phyloP scores from a whole-genome alignment of 257 asterid genomes.

The Nemophila menziesii region DNA sequence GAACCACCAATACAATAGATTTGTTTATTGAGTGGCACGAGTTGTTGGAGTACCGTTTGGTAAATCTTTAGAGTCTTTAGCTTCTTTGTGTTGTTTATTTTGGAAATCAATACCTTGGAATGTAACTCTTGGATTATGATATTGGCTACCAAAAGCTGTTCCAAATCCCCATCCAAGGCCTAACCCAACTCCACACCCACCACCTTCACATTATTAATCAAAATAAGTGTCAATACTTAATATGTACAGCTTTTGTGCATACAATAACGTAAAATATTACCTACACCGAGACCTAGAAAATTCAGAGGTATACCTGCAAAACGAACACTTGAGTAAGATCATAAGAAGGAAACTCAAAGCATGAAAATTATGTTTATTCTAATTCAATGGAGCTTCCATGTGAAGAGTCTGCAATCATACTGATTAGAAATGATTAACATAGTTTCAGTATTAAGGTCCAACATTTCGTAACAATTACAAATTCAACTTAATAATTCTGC shows the following conservation, averaged over 20 bases:
- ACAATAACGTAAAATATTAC: slow-evolving; percentile 23
- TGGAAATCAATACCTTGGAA: slow-evolving; percentile 54
- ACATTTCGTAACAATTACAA: background rate
- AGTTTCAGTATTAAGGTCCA: background rate
- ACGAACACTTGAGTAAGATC: background rate
- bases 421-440: background rate
- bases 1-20: too few relatives aligned
- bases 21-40: slow-evolving; percentile 21
- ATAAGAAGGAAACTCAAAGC: background rate
- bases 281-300: slow-evolving; percentile 77
- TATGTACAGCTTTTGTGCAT: background rate
- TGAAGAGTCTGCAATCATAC: background rate
- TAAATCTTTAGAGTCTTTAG: slow-evolving; percentile 23
- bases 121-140: slow-evolving; percentile 49
- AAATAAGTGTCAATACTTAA: background rate
- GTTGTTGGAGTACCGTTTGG: slow-evolving; percentile 23
- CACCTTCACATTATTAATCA: slow-evolving; percentile 41
- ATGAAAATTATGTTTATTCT: background rate
- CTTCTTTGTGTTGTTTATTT: slow-evolving; percentile 24
- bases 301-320: slow-evolving; percentile 66
- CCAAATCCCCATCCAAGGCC: slow-evolving; percentile 99
- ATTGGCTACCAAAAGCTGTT: slow-evolving; percentile 71
- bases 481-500: background rate
- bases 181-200: slow-evolving; percentile 84
- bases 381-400: background rate